Evolutionary conservation across 2,329 filamentous ascomycete genomes (phyloP).

Genomic region (Epichloe coenophiala): DNA sequence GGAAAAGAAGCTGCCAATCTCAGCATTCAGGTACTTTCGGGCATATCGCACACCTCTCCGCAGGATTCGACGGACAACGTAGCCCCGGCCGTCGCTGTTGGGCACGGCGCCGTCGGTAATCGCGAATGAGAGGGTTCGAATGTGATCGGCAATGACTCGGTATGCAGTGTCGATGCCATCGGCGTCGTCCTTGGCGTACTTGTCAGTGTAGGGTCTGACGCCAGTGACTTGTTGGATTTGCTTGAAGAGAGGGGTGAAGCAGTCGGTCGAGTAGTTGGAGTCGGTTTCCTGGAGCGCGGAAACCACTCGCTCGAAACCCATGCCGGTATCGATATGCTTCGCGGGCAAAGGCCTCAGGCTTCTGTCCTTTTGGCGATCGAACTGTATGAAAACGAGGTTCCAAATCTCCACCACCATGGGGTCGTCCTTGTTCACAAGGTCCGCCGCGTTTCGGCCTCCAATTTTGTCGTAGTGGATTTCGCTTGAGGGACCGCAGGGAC

Average conservation of each 20-base stretch:
- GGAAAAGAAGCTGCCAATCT: slow-evolving; percentile 93
- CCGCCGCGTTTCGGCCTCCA: slow-evolving; percentile 77
- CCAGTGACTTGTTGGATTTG: slow-evolving; percentile 78
- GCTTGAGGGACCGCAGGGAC: slow-evolving; percentile 91
- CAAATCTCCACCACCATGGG: slow-evolving; percentile 95
- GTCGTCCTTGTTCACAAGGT: slow-evolving; percentile 89
- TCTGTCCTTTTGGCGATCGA: slow-evolving; percentile 79
- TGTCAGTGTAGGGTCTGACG: slow-evolving; percentile 71
- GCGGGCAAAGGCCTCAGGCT: slow-evolving; percentile 74
- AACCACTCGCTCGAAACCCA: slow-evolving; percentile 91
- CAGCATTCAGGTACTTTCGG: slow-evolving; percentile 85
- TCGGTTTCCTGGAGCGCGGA: slow-evolving; percentile 80
- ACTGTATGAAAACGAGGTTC: slow-evolving; percentile 99
- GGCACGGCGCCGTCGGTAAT: slow-evolving; percentile 88
- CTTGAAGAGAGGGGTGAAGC: slow-evolving; percentile 82
- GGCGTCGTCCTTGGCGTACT: slow-evolving; percentile 77
- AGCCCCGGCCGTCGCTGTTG: slow-evolving; percentile 89
- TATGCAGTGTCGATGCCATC: slow-evolving; percentile 96
- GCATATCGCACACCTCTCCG: slow-evolving; percentile 86
- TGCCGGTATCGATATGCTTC: slow-evolving; percentile 92
- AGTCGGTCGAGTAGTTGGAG: slow-evolving; percentile 96
- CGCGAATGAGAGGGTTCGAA: slow-evolving; percentile 78
- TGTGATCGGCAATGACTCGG: slow-evolving; percentile 88
- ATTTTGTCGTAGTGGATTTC: slow-evolving; percentile 96
- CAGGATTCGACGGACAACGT: slow-evolving; percentile 86